A percentile compares a stretch with the other conserved stretches of the same genome.
These are phyloP conservation scores for Caryopteris hybrid DNA, from an alignment of 305 asterid genomes.

Conservation along the genomic window DNA sequence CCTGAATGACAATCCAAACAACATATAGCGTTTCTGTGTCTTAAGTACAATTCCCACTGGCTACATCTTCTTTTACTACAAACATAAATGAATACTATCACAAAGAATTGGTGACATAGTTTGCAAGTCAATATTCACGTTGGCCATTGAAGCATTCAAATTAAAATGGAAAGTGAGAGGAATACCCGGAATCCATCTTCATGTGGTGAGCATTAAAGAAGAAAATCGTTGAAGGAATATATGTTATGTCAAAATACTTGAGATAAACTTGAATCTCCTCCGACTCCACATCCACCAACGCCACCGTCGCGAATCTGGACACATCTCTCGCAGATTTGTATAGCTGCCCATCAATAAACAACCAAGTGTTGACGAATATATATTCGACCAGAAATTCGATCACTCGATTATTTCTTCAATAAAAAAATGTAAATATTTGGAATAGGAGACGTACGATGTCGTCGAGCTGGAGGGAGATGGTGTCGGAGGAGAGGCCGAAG, in stretches of 20 bases:
- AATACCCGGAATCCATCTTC: slow-evolving; percentile 96
- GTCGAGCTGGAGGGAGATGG: slow-evolving; percentile 78
- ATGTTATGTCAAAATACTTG: slow-evolving; percentile 73
- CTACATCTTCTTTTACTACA: background rate
- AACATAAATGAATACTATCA: too few relatives aligned
- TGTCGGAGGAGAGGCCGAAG: slow-evolving; percentile 70
- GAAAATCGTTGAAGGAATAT: slow-evolving; percentile 72
- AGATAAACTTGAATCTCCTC: slow-evolving; percentile 77
- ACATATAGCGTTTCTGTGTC: background rate
- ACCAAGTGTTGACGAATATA: background rate
- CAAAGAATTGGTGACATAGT: too few relatives aligned
- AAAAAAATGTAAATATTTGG: background rate
- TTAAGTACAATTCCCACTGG: background rate
- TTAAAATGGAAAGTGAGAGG: background rate
- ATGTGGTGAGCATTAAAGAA: slow-evolving; percentile 97
- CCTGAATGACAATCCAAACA: background rate
- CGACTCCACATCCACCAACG: slow-evolving; percentile 73
- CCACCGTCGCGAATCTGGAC: slow-evolving; percentile 75
- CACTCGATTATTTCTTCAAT: background rate
- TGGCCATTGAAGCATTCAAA: background rate
- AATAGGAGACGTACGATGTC: slow-evolving; percentile 46
- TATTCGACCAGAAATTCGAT: background rate
- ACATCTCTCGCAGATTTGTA: slow-evolving; percentile 75
- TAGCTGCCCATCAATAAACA: slow-evolving; percentile 38
- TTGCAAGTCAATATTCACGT: too few relatives aligned